Base-by-base conservation (phyloP, 768 basidiomycete species). In the Boletus huronensis region DNA sequence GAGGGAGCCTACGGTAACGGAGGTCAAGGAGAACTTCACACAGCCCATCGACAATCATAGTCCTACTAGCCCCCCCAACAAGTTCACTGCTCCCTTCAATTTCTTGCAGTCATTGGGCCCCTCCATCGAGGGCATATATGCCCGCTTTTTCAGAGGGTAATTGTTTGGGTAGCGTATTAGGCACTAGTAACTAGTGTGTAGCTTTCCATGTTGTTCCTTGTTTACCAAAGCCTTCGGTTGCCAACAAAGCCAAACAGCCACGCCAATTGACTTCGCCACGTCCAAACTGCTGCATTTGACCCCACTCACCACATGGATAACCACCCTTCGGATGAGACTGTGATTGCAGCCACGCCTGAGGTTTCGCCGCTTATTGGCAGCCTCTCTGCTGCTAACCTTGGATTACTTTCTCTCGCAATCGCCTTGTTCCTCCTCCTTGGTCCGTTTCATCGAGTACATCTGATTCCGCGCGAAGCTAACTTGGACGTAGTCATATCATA, bases 401-500 rank as follows among this genome's bases (percentile, higher is more conserved):
- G 70, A 2, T 28, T 79, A 17, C 73, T 72, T 17, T 80, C 84
- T 6, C 62, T 83, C 1, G 53, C 68, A 34, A 57, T 78, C 17
- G 81, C 81, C 6, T 46, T 79, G 21, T 48, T 80, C 9, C 60
- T 79, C 25, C 45, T 81, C 29, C 66, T 74, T 50, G 67, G 82
- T 83, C 38, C 54, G 78, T 73, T 59, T 40, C 55, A 39, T 41
- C 26, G 39, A 38, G 39, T 17, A 41, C 29, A 36, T 26, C 25
- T 42, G 40, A 23, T 48, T 40, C 41, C 29, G 44, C 6, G n/a
- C 36, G 47, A 49, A 11, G 26, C 64, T 71, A 48, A 70, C 54
- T 50, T 17, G 3, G 29, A 83, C 81, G 78, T 38, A 62, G 69
- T 81, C 31, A 52, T 80, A 13, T 62, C 81, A 34, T 69, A 80